Conservation (phyloP, 768 basidiomycete species). For the Podaxis sp. region DNA sequence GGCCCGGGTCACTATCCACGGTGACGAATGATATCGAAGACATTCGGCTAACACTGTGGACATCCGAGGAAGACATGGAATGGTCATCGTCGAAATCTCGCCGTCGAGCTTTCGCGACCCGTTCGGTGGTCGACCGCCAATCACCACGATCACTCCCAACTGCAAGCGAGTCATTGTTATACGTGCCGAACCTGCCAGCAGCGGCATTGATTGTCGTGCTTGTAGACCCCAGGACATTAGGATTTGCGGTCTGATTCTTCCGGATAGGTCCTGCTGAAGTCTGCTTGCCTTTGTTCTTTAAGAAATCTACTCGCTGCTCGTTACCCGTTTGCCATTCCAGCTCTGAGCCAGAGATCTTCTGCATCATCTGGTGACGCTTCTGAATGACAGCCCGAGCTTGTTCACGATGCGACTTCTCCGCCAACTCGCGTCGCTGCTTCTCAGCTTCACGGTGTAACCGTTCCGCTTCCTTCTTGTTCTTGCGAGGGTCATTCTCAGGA, state of each 20-base stretch:
- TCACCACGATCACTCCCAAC: constrained; percentile 36
- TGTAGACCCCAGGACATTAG: constrained; percentile 23
- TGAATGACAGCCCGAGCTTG: constrained; percentile 91
- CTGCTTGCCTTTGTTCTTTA: constrained; percentile 49
- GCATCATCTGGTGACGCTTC: constrained; percentile 79
- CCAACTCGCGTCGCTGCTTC: constrained; percentile 76
- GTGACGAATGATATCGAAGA: constrained; percentile 82
- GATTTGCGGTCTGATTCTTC: constrained; percentile 39
- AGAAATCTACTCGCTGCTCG: constrained; percentile 42
- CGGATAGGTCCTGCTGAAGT: constrained; percentile 66
- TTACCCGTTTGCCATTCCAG: constrained; percentile 62
- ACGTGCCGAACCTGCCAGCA: constrained; percentile 50
- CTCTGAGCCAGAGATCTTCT: constrained; percentile 52
- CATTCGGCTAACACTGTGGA: constrained; percentile 72
- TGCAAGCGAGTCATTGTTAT: constrained; percentile 25
- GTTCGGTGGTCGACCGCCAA: constrained; percentile 54
- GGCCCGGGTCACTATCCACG: constrained; percentile 86
- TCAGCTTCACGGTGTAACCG: constrained; percentile 79
- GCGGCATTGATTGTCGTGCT: constrained; percentile 61
- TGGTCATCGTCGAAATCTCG: constrained; percentile 88
- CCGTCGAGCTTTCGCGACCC: constrained; percentile 74
- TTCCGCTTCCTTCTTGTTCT: constrained; percentile 81
- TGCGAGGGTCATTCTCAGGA: constrained; percentile 41
- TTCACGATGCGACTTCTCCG: constrained; percentile 75
- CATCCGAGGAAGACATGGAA: constrained; percentile 87